Base-by-base conservation (phyloP, 2,329 filamentous ascomycete genomes). In the Epichloe aotearoae region DNA sequence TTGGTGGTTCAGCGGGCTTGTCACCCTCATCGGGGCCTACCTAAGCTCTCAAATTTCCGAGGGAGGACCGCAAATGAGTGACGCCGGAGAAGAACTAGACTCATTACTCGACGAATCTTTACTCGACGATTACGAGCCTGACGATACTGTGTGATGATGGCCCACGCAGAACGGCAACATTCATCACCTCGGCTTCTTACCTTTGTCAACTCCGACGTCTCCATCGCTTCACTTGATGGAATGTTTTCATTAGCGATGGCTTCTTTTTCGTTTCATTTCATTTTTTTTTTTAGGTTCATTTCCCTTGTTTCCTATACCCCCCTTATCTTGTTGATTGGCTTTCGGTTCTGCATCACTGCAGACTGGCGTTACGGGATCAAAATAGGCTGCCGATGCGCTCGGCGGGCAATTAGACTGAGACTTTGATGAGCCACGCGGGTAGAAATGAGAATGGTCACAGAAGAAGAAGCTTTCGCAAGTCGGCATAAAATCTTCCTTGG, bases 1-100 rank as follows among this genome's bases (percentile, higher is more conserved):
- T 0, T 98, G 93, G 91, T 98, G 93, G 93, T 83, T 82, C 54
- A 90, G 84, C 56, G 88, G 85, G 8, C 60, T 85, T 3, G 80
- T 96, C 34, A 87, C 88, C 36, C 68, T 88, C 11, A 66, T 81
- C 14, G 93, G 90, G 44, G 87, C 84, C 2, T 69, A 86, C 47
- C 73, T 93, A 60, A 87, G 85, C 65, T 74, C 88, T 53, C 81
- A 80, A 63, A 86, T 96, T 67, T 80, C 80, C 37, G 86, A 91
- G 60, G 73, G 76, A 14, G 71, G 65, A 12, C 66, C 70, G 50
- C 69, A 73, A 47, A 66, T 72, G 50, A 69, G 62, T 54, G 60
- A 60, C 39, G 62, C 59, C 14, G 66, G 69, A 19, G 69, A 71
- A 44, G 73, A 20, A 4, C 20, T 74, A 54, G 66, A 66, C 19